Evolutionary conservation across 2,329 filamentous ascomycete species (phyloP), one percentile per base, ranked within the genome.

Genomic region (Aspergillus sp.): DNA sequence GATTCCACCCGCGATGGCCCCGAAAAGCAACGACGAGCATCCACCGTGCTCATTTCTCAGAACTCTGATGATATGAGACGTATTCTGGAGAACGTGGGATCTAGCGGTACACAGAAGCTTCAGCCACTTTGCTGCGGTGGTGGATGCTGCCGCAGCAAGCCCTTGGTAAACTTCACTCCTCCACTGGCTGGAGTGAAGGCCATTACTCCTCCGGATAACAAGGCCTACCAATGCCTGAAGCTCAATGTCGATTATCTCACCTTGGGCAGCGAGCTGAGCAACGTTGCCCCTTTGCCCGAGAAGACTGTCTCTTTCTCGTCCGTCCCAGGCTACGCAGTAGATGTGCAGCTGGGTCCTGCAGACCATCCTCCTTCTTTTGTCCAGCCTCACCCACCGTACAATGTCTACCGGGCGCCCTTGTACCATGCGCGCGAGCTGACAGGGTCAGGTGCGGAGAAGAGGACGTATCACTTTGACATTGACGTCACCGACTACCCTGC

Each of bases 401-500:
- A 94, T 66, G 92, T 98, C 62, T 96, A 90, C 77, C 90, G 92
- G 1, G 93, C 94, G n/a, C 91, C 88, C 64, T 86, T 99, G 50
- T 89, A 92, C 77, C 88, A 88, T 69, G 86, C 92, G 2, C 89
- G 95, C 58, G 92, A 96, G 77, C 80, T 99, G 73, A 99, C 95
- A 11, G 90, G 87, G 73, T 82, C 86, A 23, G 94, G 94, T 21
- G 95, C 95, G 5, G 92, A 96, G 82, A 99, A 99, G 85, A 86
- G 94, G 62, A 99, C 95, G 0, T 96, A 94, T 75, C 95, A 99
- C 77, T 98, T 98, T 70, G 95, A 98, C 70, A 86, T 99, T 48
- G 95, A 99, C 70, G 90, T 99, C 53, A 97, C 94, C 52, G 90
- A 96, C 73, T 99, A 99, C 70, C 92, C 95, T 0, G 85, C 87